Conservation (phyloP, 441 rosid species). For the Mallotus repandus region DNA sequence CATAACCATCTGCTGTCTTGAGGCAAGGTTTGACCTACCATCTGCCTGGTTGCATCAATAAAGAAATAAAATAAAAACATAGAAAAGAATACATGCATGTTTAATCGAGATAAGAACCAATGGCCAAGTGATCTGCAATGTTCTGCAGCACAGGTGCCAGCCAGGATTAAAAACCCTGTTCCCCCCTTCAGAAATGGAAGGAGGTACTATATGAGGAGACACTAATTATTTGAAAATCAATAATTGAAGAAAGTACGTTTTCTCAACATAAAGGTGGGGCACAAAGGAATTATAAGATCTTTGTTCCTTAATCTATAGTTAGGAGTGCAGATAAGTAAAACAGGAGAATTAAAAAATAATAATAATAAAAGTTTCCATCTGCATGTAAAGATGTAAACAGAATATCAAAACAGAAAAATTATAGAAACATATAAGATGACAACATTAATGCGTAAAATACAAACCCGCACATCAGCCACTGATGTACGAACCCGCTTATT, state of each 20-base stretch:
- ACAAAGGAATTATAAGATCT: neutral
- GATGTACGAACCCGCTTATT: conserved; percentile 55
- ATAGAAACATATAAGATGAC: conserved; percentile 15
- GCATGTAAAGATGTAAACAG: neutral
- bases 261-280: neutral
- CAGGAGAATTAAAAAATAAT: neutral
- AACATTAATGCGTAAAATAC: conserved; percentile 26
- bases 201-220: neutral
- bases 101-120: neutral
- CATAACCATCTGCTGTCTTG: conserved; percentile 52
- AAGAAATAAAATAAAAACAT: conserved; percentile 4
- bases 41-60: conserved; percentile 48
- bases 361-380: neutral
- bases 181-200: neutral
- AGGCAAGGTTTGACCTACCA: conserved; percentile 41
- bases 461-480: conserved; percentile 57
- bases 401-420: conserved; percentile 16
- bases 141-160: neutral
- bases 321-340: neutral
- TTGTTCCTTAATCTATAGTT: neutral
- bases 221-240: neutral
- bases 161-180: neutral
- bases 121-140: neutral
- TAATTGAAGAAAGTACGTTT: neutral
- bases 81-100: neutral